phyloP scores from a whole-genome alignment of 768 basidiomycete genomes.

The Polyporus arcularius region DNA sequence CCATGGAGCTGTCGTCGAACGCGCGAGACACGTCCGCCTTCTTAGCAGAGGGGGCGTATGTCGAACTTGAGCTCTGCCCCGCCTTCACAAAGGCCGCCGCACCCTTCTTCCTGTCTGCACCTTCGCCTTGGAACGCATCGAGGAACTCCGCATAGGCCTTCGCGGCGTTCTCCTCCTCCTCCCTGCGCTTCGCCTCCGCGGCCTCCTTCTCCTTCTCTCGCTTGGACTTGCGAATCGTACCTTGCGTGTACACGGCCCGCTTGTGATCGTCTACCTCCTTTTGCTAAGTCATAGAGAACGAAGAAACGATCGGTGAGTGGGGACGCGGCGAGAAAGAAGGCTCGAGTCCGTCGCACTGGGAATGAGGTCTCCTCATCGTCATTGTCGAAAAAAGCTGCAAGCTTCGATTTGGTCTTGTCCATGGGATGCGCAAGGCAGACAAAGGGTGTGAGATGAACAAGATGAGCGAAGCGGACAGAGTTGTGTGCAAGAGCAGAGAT shows the following conservation, averaged over 20 bases:
- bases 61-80: constrained; percentile 45
- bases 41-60: constrained; percentile 44
- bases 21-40: constrained; percentile 31
- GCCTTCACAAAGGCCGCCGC: constrained; percentile 64
- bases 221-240: constrained; percentile 85
- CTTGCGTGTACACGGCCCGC: constrained; percentile 81
- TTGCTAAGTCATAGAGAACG: constrained; percentile 54
- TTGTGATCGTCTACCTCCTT: constrained; percentile 86
- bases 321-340: constrained; percentile 49
- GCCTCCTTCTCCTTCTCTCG: constrained; percentile 92
- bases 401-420: constrained; percentile 67
- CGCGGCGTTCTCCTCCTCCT: constrained; percentile 79
- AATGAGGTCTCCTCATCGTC: constrained; percentile 85
- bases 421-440: constrained; percentile 31
- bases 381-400: constrained; percentile 83
- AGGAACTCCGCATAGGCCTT: constrained; percentile 84
- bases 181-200: constrained; percentile 84
- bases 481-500: too few relatives aligned
- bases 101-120: constrained; percentile 47
- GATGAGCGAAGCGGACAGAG: too few relatives aligned
- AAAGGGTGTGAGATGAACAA: too few relatives aligned
- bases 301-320: constrained; percentile 60
- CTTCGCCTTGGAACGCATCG: constrained; percentile 80
- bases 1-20: constrained; percentile 37
- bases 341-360: constrained; percentile 88